These are phyloP conservation scores for Saccharum spontaneum DNA, from an alignment of 176 grass and related monocot species.

Conservation along the genomic window DNA sequence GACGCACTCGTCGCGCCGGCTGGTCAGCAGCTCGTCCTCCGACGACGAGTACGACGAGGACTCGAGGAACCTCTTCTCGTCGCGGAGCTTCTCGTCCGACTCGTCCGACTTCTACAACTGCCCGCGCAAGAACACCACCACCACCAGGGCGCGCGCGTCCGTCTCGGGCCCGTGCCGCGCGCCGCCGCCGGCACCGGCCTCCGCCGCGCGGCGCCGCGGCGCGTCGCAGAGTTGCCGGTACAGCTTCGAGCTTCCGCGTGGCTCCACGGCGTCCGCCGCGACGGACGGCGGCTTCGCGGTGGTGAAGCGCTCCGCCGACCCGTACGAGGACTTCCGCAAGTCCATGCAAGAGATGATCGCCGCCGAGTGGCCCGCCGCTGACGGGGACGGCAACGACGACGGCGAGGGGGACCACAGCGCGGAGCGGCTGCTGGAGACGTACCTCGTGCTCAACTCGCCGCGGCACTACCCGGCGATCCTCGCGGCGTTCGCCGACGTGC, in stretches of 20 bases:
- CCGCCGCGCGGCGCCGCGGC: background rate
- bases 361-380: conserved; percentile 34
- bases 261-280: conserved; percentile 14
- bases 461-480: conserved; percentile 78
- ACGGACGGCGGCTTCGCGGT: conserved; percentile 65
- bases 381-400: conserved; percentile 3
- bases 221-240: conserved; percentile 50
- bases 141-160: conserved; percentile 34
- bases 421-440: conserved; percentile 67
- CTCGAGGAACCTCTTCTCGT: conserved; percentile 66
- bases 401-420: conserved; percentile 18
- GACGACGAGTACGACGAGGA: conserved; percentile 60
- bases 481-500: conserved; percentile 72
- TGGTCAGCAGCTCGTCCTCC: conserved; percentile 45
- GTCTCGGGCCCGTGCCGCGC: conserved; percentile 49
- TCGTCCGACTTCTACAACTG: conserved; percentile 76
- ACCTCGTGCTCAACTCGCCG: conserved; percentile 82
- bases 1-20: conserved; percentile 38
- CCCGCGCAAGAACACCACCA: background rate
- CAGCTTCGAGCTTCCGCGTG: conserved; percentile 46
- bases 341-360: conserved; percentile 93
- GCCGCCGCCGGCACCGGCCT: background rate
- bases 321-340: conserved; percentile 82
- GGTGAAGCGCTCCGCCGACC: conserved; percentile 67
- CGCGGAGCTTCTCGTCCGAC: conserved; percentile 74